These are phyloP conservation scores for Micractinium sp. DNA, from an alignment of 139 green algal species.

Conservation along the genomic window DNA sequence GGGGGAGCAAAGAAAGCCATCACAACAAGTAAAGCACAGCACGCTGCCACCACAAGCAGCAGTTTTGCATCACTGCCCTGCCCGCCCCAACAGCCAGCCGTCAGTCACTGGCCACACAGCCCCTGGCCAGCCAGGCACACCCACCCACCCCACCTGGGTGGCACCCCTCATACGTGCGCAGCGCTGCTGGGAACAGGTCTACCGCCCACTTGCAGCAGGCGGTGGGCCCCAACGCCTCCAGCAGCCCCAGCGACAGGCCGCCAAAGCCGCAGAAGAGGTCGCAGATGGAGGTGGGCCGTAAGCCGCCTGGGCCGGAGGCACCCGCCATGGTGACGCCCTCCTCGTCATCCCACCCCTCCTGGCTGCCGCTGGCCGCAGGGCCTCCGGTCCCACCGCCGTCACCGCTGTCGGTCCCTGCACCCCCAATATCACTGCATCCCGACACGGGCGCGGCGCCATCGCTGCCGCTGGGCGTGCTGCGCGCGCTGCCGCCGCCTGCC, in stretches of 20 bases:
- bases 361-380: background rate
- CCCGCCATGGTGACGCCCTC: background rate
- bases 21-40: background rate
- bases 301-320: background rate
- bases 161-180: background rate
- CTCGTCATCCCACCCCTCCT: background rate
- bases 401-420: background rate
- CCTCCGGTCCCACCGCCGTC: background rate
- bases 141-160: background rate
- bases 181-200: background rate
- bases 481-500: background rate
- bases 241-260: constrained; percentile 12
- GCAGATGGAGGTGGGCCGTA: background rate
- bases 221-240: no score
- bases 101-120: no score
- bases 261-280: constrained; percentile 14
- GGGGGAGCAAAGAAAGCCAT: no score
- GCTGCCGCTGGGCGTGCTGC: background rate
- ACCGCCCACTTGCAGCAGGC: background rate
- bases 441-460: background rate
- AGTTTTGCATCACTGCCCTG: no score
- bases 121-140: background rate
- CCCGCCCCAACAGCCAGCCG: no score
- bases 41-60: no score
- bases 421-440: no score